phyloP scores from a whole-genome alignment of 164 flowering plant genomes.

The Paratinospora sagittata region DNA sequence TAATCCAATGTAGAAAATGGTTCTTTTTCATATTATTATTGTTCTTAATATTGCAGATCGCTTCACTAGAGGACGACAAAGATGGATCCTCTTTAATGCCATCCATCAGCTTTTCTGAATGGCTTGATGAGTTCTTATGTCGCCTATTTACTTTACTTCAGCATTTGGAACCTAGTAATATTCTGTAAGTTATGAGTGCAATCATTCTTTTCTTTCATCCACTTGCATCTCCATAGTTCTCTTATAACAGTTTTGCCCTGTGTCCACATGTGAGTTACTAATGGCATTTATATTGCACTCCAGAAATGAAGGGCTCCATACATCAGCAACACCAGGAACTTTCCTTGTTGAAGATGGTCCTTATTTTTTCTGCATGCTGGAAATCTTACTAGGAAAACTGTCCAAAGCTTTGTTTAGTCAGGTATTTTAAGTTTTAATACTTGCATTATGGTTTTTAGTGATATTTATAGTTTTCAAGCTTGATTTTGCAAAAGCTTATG shows the following conservation, averaged over 20 bases:
- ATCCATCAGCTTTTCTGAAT: constrained; percentile 68
- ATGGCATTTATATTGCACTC: constrained; percentile 15
- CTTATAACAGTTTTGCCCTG: neutral
- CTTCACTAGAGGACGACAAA: constrained; percentile 53
- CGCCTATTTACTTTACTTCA: constrained; percentile 81
- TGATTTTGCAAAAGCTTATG: no score
- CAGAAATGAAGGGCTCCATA: constrained; percentile 78
- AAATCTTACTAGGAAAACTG: constrained; percentile 78
- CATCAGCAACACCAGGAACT: constrained; percentile 81
- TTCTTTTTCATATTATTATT: constrained; percentile 9
- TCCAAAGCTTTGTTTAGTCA: constrained; percentile 73
- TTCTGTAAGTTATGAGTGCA: constrained; percentile 51
- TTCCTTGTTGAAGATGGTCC: constrained; percentile 96
- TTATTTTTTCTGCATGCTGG: constrained; percentile 90
- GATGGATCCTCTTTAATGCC: constrained; percentile 43
- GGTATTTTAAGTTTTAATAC: constrained; percentile 35
- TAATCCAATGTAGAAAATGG: constrained; percentile 5
- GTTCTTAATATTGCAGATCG: constrained; percentile 49
- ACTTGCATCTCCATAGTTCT: constrained; percentile 4
- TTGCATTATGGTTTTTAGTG: neutral
- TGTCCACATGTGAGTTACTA: neutral
- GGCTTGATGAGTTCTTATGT: constrained; percentile 95
- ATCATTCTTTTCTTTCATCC: constrained; percentile 1
- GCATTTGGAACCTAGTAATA: constrained; percentile 89
- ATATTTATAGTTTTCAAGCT: no score